Conservation (phyloP, 1,284 basidiomycete species). For the Fomitopsis schrenkii region DNA sequence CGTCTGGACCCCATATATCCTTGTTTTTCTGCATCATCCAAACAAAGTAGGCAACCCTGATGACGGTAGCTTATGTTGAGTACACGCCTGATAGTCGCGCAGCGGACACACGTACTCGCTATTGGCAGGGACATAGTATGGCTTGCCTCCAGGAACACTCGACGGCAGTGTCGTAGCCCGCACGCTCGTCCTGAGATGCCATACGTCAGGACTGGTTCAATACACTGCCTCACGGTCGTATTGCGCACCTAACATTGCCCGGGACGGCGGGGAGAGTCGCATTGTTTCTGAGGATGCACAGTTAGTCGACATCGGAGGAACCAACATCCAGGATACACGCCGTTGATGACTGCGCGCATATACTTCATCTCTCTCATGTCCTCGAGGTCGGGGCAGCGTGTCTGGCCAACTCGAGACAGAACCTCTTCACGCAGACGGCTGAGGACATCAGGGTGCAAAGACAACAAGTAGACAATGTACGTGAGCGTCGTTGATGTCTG, state of each 20-base stretch:
- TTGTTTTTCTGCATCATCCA: constrained; percentile 58
- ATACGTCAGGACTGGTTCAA: background rate
- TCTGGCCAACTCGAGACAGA: constrained; percentile 27
- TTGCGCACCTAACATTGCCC: background rate
- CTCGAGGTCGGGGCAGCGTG: constrained; percentile 31
- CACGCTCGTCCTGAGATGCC: constrained; percentile 25
- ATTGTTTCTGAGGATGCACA: background rate
- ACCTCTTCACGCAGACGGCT: constrained; percentile 35
- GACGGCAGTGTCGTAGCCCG: constrained; percentile 42
- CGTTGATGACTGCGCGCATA: constrained; percentile 40
- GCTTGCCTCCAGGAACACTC: constrained; percentile 38
- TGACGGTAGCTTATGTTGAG: background rate
- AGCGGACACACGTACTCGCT: background rate
- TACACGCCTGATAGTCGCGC: background rate
- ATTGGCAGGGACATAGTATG: constrained; percentile 28
- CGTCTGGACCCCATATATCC: constrained; percentile 67
- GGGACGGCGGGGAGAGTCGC: background rate
- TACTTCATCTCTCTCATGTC: constrained; percentile 39
- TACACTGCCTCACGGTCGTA: constrained; percentile 38
- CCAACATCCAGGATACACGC: constrained; percentile 50
- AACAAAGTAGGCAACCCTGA: constrained; percentile 47
- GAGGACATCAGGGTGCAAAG: constrained; percentile 32
- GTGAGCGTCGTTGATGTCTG: constrained; percentile 33
- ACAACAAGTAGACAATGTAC: constrained; percentile 34
- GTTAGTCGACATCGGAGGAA: background rate